Percentiles rank a stretch among this genome's conserved stretches.
These are phyloP conservation scores for Pyrenophora graminea DNA, from an alignment of 2,329 filamentous ascomycete species.

Conservation along the genomic window DNA sequence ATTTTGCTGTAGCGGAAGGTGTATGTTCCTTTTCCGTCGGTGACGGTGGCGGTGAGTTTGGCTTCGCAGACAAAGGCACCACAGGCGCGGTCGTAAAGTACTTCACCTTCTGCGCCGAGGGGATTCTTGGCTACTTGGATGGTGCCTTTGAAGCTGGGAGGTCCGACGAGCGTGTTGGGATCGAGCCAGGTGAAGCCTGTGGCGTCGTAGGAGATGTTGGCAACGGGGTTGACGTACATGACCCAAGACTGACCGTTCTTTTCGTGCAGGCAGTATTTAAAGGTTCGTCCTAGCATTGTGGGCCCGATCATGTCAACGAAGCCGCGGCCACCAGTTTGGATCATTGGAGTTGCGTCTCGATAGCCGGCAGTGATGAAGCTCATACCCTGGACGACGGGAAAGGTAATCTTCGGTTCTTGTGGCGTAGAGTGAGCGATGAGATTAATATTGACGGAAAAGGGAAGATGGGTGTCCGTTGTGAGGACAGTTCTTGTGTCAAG, in stretches of 20 bases:
- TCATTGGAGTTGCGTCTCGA: slow-evolving; percentile 67
- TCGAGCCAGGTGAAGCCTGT: slow-evolving; percentile 67
- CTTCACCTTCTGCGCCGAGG: slow-evolving; percentile 60
- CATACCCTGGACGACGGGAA: slow-evolving; percentile 89
- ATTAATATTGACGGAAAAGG: slow-evolving; percentile 69
- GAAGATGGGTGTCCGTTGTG: slow-evolving; percentile 57
- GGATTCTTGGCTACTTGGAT: slow-evolving; percentile 85
- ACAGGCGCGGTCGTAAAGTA: slow-evolving; percentile 72
- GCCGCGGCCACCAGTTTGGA: slow-evolving; percentile 72
- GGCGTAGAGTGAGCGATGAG: slow-evolving; percentile 59
- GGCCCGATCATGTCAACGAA: slow-evolving; percentile 68
- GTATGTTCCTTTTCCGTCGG: slow-evolving; percentile 66
- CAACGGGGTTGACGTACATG: slow-evolving; percentile 68
- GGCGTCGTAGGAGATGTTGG: slow-evolving; percentile 59
- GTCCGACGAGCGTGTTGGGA: slow-evolving; percentile 67
- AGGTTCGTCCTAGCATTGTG: slow-evolving; percentile 64
- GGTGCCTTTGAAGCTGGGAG: slow-evolving; percentile 71
- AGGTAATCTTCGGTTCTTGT: slow-evolving; percentile 66
- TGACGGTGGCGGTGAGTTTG: slow-evolving; percentile 65
- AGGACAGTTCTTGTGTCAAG: slow-evolving; percentile 64
- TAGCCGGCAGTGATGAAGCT: slow-evolving; percentile 82
- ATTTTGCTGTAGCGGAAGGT: slow-evolving; percentile 72
- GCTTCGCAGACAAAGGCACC: slow-evolving; percentile 74
- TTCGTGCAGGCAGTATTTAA: slow-evolving; percentile 75
- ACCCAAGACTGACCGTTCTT: slow-evolving; percentile 73